phyloP scores from a whole-genome alignment of 2,329 filamentous ascomycete genomes.

The Diaporthe citri region DNA sequence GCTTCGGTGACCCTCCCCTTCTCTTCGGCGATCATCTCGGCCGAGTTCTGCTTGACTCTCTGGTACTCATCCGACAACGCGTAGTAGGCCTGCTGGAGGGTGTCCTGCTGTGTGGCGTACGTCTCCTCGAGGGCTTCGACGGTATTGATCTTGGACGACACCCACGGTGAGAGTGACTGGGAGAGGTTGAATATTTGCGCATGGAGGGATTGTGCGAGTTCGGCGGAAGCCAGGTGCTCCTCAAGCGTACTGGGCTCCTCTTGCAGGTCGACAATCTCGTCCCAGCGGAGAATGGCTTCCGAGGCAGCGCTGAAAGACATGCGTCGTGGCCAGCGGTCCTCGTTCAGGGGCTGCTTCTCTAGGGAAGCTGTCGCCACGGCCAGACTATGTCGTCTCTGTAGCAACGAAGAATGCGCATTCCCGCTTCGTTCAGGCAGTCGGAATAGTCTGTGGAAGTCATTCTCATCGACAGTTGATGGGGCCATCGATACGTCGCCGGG shows the following conservation, averaged over 20 bases:
- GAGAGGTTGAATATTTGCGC: slow-evolving; percentile 65
- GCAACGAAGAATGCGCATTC: slow-evolving; percentile 58
- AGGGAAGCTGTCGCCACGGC: slow-evolving; percentile 50
- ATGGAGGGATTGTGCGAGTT: slow-evolving; percentile 69
- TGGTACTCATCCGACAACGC: slow-evolving; percentile 79
- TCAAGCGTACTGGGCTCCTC: slow-evolving; percentile 45
- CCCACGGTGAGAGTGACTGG: slow-evolving; percentile 71
- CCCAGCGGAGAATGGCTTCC: slow-evolving; percentile 79
- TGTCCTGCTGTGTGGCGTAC: slow-evolving; percentile 73
- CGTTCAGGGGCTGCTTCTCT: slow-evolving; percentile 57
- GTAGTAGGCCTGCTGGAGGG: slow-evolving; percentile 76
- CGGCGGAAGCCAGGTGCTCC: slow-evolving; percentile 55
- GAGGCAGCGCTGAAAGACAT: slow-evolving; percentile 83
- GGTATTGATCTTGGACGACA: slow-evolving; percentile 65
- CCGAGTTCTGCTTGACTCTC: slow-evolving; percentile 73
- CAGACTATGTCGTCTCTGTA: slow-evolving; percentile 74
- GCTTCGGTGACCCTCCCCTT: slow-evolving; percentile 76
- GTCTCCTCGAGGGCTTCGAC: slow-evolving; percentile 72
- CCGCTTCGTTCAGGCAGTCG: slow-evolving; percentile 61
- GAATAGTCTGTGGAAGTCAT: slow-evolving; percentile 68
- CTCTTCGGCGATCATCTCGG: slow-evolving; percentile 78
- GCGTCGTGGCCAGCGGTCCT: slow-evolving; percentile 76
- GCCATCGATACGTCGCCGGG: slow-evolving; percentile 66
- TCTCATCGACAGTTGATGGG: slow-evolving; percentile 70
- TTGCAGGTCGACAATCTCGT: slow-evolving; percentile 61